A percentile compares a stretch with the other conserved stretches of the same genome.
Evolutionary conservation across 2,329 filamentous ascomycete genomes (phyloP).

Genomic region (Colletotrichum tropicicola): DNA sequence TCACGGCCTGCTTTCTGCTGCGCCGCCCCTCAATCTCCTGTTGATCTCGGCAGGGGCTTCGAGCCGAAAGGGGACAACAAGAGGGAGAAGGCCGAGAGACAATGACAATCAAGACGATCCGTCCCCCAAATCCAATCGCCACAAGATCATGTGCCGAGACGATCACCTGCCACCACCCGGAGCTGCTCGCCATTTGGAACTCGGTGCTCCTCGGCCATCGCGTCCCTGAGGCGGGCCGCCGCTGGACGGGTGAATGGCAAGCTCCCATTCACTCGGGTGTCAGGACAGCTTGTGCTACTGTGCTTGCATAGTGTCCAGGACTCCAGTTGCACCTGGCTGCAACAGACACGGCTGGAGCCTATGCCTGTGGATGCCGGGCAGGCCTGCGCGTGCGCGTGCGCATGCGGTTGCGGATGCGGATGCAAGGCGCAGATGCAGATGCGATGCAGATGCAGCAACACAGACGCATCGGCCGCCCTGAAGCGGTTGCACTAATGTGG

Average conservation of each 20-base stretch:
- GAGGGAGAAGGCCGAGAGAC: conserved; percentile 10
- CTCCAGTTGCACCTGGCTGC: too few relatives aligned
- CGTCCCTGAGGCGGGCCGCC: neutral
- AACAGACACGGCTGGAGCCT: too few relatives aligned
- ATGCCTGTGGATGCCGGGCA: too few relatives aligned
- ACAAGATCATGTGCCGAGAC: conserved; percentile 16
- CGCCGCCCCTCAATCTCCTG: conserved; percentile 24
- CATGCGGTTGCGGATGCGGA: conserved; percentile 3
- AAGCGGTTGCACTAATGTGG: conserved; percentile 2
- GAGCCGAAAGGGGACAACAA: conserved; percentile 16
- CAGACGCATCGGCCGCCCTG: conserved; percentile 13
- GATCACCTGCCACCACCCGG: conserved; percentile 11
- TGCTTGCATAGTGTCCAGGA: neutral
- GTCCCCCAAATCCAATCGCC: neutral
- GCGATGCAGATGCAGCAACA: conserved; percentile 9
- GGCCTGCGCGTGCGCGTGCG: neutral
- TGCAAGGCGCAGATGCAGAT: neutral
- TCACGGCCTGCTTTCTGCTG: conserved; percentile 10
- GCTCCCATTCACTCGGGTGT: neutral
- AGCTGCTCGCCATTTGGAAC: neutral
- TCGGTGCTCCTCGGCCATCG: conserved; percentile 3
- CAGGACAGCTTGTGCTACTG: neutral
- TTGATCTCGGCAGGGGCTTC: conserved; percentile 19
- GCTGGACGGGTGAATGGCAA: neutral
- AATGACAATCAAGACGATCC: conserved; percentile 11